Evolutionary conservation across 192 early-diverging fungal genomes (phyloP).

Genomic region (Haplosporangium gracile): DNA sequence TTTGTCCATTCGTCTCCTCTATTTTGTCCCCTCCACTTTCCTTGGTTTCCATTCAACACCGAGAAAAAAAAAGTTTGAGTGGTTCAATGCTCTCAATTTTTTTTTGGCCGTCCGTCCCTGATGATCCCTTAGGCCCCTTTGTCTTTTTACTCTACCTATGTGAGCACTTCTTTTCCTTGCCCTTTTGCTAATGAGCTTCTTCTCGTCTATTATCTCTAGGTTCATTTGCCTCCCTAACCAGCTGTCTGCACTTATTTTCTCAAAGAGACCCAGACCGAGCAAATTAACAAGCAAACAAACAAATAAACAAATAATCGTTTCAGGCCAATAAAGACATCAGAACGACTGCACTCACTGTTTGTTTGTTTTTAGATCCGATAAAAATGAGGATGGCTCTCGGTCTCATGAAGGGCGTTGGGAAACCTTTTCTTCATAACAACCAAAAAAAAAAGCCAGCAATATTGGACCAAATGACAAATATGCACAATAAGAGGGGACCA

Average conservation of each 20-base stretch:
- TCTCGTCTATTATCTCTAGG: background rate
- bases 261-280: background rate
- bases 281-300: background rate
- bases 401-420: background rate
- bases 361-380: background rate
- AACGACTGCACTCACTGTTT: background rate
- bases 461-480: background rate
- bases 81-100: slow-evolving; percentile 6
- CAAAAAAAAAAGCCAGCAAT: background rate
- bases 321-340: background rate
- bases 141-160: too few species aligned
- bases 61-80: background rate
- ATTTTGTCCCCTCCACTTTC: background rate
- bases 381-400: background rate
- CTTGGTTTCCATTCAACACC: background rate
- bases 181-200: background rate
- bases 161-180: background rate
- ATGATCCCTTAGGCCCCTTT: background rate
- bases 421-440: background rate
- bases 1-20: background rate
- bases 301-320: background rate
- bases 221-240: background rate
- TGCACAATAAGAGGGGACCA: background rate
- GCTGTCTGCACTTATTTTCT: background rate
- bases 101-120: background rate